These are phyloP conservation scores for Davidsoniella virescens DNA, from an alignment of 2,329 filamentous ascomycete species.

Conservation along the genomic window DNA sequence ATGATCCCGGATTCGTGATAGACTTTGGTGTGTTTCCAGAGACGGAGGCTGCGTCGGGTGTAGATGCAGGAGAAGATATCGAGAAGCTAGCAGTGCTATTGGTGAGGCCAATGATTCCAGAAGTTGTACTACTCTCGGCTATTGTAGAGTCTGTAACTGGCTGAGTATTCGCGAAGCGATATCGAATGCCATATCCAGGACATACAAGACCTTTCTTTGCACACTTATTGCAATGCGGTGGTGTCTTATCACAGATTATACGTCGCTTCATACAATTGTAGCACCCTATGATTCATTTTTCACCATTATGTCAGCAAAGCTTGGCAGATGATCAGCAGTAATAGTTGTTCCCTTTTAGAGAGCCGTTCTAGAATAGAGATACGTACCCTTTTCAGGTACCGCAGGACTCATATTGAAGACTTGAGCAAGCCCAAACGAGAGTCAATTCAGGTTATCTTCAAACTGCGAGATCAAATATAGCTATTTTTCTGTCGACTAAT, in stretches of 20 bases:
- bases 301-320: not conserved
- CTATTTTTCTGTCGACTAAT: too few species aligned
- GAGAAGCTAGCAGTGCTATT: not conserved
- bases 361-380: not conserved
- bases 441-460: too few species aligned
- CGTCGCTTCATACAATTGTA: conserved; percentile 8
- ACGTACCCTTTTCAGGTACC: conserved; percentile 2
- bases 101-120: too few species aligned
- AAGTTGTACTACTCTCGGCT: not conserved
- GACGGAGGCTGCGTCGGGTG: not conserved
- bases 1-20: not conserved
- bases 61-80: not conserved
- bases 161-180: conserved; percentile 2
- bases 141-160: not conserved
- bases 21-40: not conserved
- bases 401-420: conserved; percentile 11
- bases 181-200: conserved; percentile 7
- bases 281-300: not conserved
- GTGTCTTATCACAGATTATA: conserved; percentile 4
- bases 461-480: too few species aligned
- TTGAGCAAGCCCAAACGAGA: too few species aligned
- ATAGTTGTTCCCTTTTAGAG: too few species aligned
- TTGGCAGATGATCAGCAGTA: not conserved
- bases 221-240: conserved; percentile 2
- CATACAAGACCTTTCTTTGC: conserved; percentile 5